Percentiles rank a stretch among this genome's conserved stretches.
Conservation (phyloP, 495 filamentous ascomycete genomes). For the Penicillium ochrochloron region DNA sequence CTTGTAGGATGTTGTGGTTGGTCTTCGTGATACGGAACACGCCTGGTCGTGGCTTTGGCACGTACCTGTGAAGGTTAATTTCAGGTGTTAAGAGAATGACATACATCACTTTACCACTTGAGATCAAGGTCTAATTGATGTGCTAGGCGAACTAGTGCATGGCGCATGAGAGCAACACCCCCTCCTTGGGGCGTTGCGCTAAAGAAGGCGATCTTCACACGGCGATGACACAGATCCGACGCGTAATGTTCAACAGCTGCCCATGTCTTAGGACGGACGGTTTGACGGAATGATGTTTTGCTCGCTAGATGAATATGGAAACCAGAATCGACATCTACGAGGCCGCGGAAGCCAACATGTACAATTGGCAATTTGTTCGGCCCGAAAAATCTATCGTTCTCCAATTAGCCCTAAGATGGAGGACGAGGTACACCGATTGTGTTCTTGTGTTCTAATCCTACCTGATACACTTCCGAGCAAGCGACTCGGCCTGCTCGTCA, state of each 20-base stretch:
- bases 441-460: conserved; percentile 29
- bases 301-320: too few relatives aligned
- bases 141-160: conserved; percentile 73
- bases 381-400: background rate
- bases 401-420: background rate
- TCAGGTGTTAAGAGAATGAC: conserved; percentile 23
- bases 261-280: too few relatives aligned
- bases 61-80: conserved; percentile 50
- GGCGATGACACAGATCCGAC: conserved; percentile 38
- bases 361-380: conserved; percentile 32
- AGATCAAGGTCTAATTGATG: conserved; percentile 65
- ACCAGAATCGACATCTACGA: too few relatives aligned
- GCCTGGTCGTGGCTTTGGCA: conserved; percentile 78
- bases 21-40: conserved; percentile 88
- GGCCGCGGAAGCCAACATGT: too few relatives aligned
- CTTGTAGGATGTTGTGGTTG: conserved; percentile 87
- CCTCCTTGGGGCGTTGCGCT: conserved; percentile 81
- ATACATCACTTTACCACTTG: conserved; percentile 59
- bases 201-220: conserved; percentile 78
- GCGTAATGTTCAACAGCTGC: too few relatives aligned
- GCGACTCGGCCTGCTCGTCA: conserved; percentile 81
- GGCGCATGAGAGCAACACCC: conserved; percentile 82
- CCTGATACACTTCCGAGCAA: conserved; percentile 77
- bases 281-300: too few relatives aligned
- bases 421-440: background rate